A percentile compares a stretch with the other conserved stretches of the same genome.
Conservation (phyloP, 1,284 basidiomycete species). For the Omphalotus olearius region DNA sequence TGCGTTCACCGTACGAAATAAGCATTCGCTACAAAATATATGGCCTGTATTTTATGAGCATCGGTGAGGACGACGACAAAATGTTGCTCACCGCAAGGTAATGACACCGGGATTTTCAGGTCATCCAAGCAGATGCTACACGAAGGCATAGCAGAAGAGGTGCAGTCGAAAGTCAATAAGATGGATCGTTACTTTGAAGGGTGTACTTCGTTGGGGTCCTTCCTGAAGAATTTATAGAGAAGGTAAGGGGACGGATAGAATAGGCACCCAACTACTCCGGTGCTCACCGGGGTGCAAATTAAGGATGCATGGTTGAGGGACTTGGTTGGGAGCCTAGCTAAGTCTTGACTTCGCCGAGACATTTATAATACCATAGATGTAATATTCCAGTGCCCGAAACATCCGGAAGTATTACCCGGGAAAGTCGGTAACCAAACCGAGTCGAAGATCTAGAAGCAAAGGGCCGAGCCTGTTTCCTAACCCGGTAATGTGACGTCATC, state of each 20-base stretch:
- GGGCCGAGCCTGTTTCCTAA: background rate
- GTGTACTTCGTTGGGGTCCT: constrained; percentile 21
- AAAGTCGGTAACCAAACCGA: too few species aligned
- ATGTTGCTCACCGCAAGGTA: constrained; percentile 50
- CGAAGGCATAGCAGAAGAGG: constrained; percentile 18
- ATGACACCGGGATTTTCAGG: constrained; percentile 47
- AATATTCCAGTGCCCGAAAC: background rate
- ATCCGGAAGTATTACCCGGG: background rate
- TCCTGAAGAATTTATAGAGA: constrained; percentile 47
- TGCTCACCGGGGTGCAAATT: background rate
- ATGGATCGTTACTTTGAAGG: background rate
- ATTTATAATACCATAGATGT: background rate
- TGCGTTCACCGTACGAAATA: constrained; percentile 41
- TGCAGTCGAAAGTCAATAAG: too few species aligned
- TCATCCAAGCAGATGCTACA: constrained; percentile 53
- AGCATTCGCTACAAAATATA: constrained; percentile 53
- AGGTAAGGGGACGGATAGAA: constrained; percentile 1
- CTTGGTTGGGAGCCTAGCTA: constrained; percentile 1
- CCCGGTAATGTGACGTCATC: background rate
- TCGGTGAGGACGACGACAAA: constrained; percentile 1
- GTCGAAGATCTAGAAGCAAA: too few species aligned
- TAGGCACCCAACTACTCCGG: constrained; percentile 5
- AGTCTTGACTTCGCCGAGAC: constrained; percentile 3
- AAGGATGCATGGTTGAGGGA: background rate
- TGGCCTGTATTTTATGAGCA: constrained; percentile 37